Conservation (phyloP, 2,329 filamentous ascomycete species). For the Aspergillus bombycis region DNA sequence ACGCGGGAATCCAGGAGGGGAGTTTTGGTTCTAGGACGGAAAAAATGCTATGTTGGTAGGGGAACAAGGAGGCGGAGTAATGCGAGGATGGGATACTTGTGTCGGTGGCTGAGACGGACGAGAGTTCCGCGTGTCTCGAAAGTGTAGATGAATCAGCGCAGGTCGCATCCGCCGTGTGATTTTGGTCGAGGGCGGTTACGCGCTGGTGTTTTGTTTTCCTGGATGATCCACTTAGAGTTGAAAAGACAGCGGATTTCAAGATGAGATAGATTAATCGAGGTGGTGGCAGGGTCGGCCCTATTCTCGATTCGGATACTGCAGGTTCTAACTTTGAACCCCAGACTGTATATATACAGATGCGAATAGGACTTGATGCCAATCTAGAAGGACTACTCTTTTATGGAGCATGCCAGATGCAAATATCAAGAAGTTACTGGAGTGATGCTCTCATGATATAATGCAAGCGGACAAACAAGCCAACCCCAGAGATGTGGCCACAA, state of each 20-base stretch:
- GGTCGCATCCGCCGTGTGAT: constrained; percentile 19
- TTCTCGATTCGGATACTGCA: background rate
- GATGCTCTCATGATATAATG: no score
- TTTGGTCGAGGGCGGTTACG: background rate
- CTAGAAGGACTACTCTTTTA: no score
- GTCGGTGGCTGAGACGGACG: constrained; percentile 16
- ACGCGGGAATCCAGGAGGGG: background rate
- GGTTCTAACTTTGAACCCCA: no score
- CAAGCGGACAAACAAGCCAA: no score
- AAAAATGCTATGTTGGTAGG: constrained; percentile 24
- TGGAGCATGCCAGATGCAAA: no score
- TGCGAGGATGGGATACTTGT: constrained; percentile 21
- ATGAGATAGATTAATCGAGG: background rate
- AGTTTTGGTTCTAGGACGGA: constrained; percentile 11
- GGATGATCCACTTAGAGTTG: background rate
- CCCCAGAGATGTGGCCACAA: no score
- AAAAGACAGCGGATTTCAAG: background rate
- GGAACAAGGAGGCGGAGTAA: constrained; percentile 25
- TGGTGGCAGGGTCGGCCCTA: background rate
- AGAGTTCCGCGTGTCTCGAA: constrained; percentile 17
- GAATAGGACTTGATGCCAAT: no score
- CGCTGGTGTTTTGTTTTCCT: background rate
- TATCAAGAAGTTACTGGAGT: no score
- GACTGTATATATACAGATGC: no score
- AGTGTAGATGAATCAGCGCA: constrained; percentile 11